Conservation (phyloP, 345 rosid species). For the Populus pruinosa region DNA sequence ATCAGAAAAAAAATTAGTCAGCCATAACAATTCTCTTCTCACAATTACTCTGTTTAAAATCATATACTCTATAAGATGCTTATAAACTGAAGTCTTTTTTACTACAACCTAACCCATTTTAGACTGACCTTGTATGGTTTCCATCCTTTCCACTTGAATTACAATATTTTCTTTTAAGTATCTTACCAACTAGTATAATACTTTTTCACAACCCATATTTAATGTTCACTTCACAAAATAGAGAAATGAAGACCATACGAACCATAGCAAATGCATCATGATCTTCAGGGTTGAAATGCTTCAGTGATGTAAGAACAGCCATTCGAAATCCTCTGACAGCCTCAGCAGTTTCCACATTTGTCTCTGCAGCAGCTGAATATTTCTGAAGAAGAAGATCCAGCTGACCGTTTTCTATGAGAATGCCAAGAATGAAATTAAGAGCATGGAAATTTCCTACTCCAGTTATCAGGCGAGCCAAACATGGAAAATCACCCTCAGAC, state of each 20-base stretch:
- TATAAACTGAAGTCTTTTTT: not conserved
- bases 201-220: not conserved
- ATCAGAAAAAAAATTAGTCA: not conserved
- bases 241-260: constrained; percentile 20
- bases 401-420: constrained; percentile 92
- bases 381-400: constrained; percentile 93
- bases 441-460: constrained; percentile 97
- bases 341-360: constrained; percentile 70
- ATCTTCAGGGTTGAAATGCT: constrained; percentile 85
- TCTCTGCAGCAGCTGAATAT: constrained; percentile 85
- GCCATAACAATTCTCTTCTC: not conserved
- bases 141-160: not conserved
- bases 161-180: not conserved
- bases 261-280: constrained; percentile 93
- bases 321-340: constrained; percentile 92
- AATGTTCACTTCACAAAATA: constrained; percentile 4
- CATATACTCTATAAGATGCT: not conserved
- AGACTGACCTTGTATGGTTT: not conserved
- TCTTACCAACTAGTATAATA: not conserved
- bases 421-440: constrained; percentile 89
- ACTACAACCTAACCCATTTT: not conserved
- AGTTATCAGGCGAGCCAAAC: constrained; percentile 91
- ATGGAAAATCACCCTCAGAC: constrained; percentile 85
- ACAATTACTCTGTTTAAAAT: not conserved
- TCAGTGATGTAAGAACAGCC: constrained; percentile 93